Conservation (phyloP, 2,329 filamentous ascomycete species). For the Aspergillus jensenii region DNA sequence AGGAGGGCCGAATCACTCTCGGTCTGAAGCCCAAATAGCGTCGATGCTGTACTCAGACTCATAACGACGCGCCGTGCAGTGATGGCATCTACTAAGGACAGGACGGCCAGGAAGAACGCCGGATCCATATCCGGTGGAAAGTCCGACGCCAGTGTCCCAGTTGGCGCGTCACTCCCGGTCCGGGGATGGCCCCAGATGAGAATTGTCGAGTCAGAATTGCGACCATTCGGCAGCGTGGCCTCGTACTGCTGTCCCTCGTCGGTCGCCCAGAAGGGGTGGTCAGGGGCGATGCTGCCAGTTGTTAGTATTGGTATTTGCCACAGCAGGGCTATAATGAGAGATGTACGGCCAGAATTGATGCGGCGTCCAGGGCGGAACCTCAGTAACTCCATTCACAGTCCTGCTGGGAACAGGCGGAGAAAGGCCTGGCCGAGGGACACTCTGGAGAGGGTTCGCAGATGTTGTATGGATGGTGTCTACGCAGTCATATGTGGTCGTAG, state of each 20-base stretch:
- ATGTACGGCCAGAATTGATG: conserved; percentile 10
- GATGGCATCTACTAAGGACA: conserved; percentile 4
- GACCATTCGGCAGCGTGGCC: background rate
- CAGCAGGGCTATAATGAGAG: too few species aligned
- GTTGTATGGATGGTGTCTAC: conserved; percentile 10
- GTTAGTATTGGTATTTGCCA: background rate
- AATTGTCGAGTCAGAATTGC: background rate
- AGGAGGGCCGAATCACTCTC: background rate
- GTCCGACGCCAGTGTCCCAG: background rate
- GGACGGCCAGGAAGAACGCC: conserved; percentile 7
- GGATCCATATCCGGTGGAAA: conserved; percentile 11
- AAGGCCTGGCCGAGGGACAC: background rate
- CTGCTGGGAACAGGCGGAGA: conserved; percentile 1
- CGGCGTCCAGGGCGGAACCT: conserved; percentile 2
- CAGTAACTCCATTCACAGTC: background rate
- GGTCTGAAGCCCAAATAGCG: conserved; percentile 6
- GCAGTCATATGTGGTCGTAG: conserved; percentile 4
- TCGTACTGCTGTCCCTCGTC: conserved; percentile 2
- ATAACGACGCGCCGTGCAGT: background rate
- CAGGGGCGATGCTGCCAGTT: background rate
- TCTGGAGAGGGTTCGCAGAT: background rate
- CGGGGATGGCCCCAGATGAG: conserved; percentile 9
- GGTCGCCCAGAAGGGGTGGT: conserved; percentile 8
- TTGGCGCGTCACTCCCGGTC: background rate
- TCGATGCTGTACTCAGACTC: background rate